Base-by-base conservation (phyloP, 805 yeast species). In the Lachancea waltii region DNA sequence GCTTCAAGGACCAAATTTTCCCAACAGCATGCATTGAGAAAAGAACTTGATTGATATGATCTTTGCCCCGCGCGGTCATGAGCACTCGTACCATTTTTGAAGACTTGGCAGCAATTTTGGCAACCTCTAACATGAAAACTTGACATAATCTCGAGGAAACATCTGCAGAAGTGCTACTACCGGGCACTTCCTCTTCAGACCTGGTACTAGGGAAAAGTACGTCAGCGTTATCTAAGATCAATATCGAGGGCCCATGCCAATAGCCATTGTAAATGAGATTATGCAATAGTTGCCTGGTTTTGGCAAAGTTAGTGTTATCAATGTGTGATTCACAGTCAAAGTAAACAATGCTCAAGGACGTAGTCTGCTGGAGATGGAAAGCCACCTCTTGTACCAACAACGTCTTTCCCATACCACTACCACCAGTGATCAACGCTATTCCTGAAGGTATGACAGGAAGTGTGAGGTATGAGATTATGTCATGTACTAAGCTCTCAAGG, bases 341-440 rank as follows among this genome's bases (percentile, higher is more conserved):
- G 68, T 21, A 78, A 56, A 50, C 67, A 56, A 49, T 69, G 70
- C 9, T 79, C 73, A 38, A 32, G 2, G 26, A 30, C 25, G 67
- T 56, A 2, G 62, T 53, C 1, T 56, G 36, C 7, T 52, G 42
- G 5, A 83, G 51, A 7, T 50, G 48, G 1, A 61, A 41, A 0
- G 68, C 49, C 0, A 82, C 53, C 18, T 69, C 63, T 3, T 67
- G 58, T 11, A 78, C 51, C 2, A 81, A 44, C 2, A 76, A 60
- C 0, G 92, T 65, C 55, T 90, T 90, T 0, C 97, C 97, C 44
- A 85, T 73, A 0, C 96, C 97, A 1, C 84, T 65, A 16, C 78
- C 62, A 0, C 97, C 97, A 47, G 77, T 71, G 0, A 89, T 51
- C 38, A 86, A 61, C 0, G 77, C 64, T 2, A 90, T 85, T 6